Base-by-base conservation (phyloP, 352 stramenopile genomes). In the Pythium pyrilobum region DNA sequence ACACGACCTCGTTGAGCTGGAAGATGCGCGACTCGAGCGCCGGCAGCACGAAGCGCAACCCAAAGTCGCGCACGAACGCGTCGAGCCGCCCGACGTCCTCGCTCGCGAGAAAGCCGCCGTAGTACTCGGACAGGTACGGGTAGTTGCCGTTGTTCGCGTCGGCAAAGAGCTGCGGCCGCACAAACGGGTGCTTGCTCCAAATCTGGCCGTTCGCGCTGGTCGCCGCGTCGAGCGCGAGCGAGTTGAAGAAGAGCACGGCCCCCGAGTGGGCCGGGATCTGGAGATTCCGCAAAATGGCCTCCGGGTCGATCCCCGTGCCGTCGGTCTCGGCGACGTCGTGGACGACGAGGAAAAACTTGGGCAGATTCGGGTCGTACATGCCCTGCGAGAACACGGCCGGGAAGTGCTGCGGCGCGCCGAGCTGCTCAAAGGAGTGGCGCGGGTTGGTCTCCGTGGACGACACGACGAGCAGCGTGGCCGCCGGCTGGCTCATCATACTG, bases 341-440 rank as follows among this genome's bases (percentile, higher is more conserved):
- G 23, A 97, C 34, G 15, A 97, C 71, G n/a, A 97, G 57, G 57
- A 90, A 96, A 51, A 89, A 95, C 55, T 93, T 91, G 13, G 85
- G 77, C 12, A 96, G 51, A 28, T 75, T 83, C 5, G 73, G 59
- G 53, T 95, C 85, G 52, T 94, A 96, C 3, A 92, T 52, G 7
- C 80, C 84, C 50, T 87, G 67, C 12, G 82, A 68, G 49, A 95
- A 95, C 15, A 74, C 66, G 0, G 50, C 24, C 0, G 84, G 84
- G 0, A 95, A 57, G 33, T 77, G 71, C 32, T 66, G 66, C 16
- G 73, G 49, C 3, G 68, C 39, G 1, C 57, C 67, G 43, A 94
- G 74, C 45, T 88, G 67, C 51, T 92, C 71, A 41, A 95, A 89
- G 56, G 72, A 77, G 28, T 84, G 65, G 28, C 84, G 81, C 25